Conservation (phyloP, 352 stramenopile genomes). For the Pythium dissotocum region DNA sequence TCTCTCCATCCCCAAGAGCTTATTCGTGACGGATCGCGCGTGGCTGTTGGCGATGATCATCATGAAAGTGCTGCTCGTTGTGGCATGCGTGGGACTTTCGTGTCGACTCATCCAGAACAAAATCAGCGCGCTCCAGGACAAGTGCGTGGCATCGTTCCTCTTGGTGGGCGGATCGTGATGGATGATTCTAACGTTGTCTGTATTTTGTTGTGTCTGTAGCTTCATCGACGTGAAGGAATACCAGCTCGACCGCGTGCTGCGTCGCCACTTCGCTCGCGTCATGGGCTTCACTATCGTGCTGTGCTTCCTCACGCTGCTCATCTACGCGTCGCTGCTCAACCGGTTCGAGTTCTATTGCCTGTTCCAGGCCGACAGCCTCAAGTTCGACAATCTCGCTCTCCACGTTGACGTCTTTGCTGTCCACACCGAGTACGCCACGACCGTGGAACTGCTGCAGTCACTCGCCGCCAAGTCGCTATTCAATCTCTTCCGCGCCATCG, state of each 20-base stretch:
- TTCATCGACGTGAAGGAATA: slow-evolving; percentile 74
- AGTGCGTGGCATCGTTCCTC: slow-evolving; percentile 37
- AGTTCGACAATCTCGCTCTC: slow-evolving; percentile 38
- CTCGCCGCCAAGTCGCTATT: slow-evolving; percentile 58
- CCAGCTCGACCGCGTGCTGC: slow-evolving; percentile 52
- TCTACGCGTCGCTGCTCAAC: slow-evolving; percentile 64
- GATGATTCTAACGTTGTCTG: not conserved
- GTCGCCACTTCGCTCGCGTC: slow-evolving; percentile 36
- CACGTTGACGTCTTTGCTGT: slow-evolving; percentile 43
- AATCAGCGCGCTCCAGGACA: slow-evolving; percentile 60
- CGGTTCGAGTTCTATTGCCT: slow-evolving; percentile 61
- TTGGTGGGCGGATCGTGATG: not conserved
- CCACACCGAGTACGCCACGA: slow-evolving; percentile 37
- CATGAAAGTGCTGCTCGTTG: slow-evolving; percentile 41
- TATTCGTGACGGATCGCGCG: slow-evolving; percentile 44
- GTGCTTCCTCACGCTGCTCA: slow-evolving; percentile 51
- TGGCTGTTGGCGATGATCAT: slow-evolving; percentile 48
- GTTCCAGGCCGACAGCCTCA: slow-evolving; percentile 21
- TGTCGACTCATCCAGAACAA: slow-evolving; percentile 54
- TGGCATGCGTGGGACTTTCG: slow-evolving; percentile 32
- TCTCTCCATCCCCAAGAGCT: slow-evolving; percentile 36
- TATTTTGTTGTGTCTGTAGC: slow-evolving; percentile 26
- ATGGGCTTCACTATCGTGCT: slow-evolving; percentile 43
- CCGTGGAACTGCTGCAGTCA: slow-evolving; percentile 39
- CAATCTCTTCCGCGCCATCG: slow-evolving; percentile 56